These are phyloP conservation scores for Fragaria ananassa DNA, from an alignment of 306 rosid genomes.

Conservation along the genomic window DNA sequence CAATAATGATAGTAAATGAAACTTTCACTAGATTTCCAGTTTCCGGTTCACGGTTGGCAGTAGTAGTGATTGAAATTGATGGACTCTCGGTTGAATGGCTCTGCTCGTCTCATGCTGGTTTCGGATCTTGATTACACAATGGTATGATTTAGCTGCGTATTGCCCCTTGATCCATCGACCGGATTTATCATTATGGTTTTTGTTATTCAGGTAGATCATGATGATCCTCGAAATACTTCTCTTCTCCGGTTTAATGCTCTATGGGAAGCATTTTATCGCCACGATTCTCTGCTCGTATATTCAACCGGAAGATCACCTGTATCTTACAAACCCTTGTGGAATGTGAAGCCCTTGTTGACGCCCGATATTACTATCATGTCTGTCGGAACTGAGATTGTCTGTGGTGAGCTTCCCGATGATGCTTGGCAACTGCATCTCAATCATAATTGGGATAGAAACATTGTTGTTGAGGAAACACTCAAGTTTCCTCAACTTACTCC, in stretches of 20 bases:
- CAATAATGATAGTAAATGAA: too few species aligned
- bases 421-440: slow-evolving; percentile 55
- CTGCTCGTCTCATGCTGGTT: slow-evolving; percentile 71
- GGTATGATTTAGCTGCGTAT: slow-evolving; percentile 35
- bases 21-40: too few species aligned
- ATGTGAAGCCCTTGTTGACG: slow-evolving; percentile 62
- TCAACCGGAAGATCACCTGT: slow-evolving; percentile 86
- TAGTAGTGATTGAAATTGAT: slow-evolving; percentile 10
- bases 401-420: slow-evolving; percentile 58
- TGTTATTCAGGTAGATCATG: slow-evolving; percentile 67
- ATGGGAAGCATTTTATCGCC: slow-evolving; percentile 82
- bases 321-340: slow-evolving; percentile 44
- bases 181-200: not conserved
- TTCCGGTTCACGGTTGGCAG: too few species aligned
- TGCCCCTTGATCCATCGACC: not conserved
- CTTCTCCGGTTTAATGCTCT: slow-evolving; percentile 72
- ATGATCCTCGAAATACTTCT: slow-evolving; percentile 49
- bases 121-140: slow-evolving; percentile 86
- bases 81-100: slow-evolving; percentile 47
- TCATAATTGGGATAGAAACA: slow-evolving; percentile 61
- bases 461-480: slow-evolving; percentile 63
- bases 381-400: slow-evolving; percentile 80
- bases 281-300: slow-evolving; percentile 72
- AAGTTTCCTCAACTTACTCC: slow-evolving; percentile 60
- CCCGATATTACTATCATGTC: slow-evolving; percentile 75